These are phyloP conservation scores for Fragilaria radians DNA, from an alignment of 108 stramenopile species.

Conservation along the genomic window DNA sequence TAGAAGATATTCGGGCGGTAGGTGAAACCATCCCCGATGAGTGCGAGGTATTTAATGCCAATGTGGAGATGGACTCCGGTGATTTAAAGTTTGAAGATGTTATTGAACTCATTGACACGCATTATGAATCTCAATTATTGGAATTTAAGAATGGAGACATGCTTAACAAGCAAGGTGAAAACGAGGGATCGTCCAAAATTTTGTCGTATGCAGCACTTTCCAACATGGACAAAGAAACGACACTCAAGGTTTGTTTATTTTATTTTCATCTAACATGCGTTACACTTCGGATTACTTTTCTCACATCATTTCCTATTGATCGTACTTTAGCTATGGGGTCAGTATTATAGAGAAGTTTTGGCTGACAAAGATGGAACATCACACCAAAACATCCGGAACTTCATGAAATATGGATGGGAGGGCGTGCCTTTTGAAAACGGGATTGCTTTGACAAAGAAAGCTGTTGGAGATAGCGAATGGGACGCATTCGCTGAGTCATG, in stretches of 20 bases:
- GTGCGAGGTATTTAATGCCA: constrained; percentile 77
- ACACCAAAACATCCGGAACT: constrained; percentile 84
- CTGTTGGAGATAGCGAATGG: constrained; percentile 68
- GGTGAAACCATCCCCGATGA: constrained; percentile 77
- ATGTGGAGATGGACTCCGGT: constrained; percentile 75
- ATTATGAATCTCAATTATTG: constrained; percentile 68
- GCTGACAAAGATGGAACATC: constrained; percentile 63
- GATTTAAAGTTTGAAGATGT: constrained; percentile 76
- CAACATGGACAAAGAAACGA: constrained; percentile 72
- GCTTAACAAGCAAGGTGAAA: constrained; percentile 72
- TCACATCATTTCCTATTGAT: neutral
- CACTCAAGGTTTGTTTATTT: constrained; percentile 46
- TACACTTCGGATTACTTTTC: neutral
- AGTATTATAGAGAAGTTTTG: constrained; percentile 81
- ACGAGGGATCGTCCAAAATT: constrained; percentile 78
- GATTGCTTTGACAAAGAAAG: constrained; percentile 78
- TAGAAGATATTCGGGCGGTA: constrained; percentile 71
- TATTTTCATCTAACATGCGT: too few species aligned
- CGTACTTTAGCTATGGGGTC: constrained; percentile 57
- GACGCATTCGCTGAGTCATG: constrained; percentile 55
- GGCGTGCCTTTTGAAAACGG: constrained; percentile 86
- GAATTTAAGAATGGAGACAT: constrained; percentile 85
- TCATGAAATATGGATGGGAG: constrained; percentile 74
- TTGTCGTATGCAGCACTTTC: constrained; percentile 78
- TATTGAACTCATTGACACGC: constrained; percentile 64